A percentile compares a stretch with the other conserved stretches of the same genome.
These are phyloP conservation scores for Aspergillus versicolor DNA, from an alignment of 2,329 filamentous ascomycete genomes.

Conservation along the genomic window DNA sequence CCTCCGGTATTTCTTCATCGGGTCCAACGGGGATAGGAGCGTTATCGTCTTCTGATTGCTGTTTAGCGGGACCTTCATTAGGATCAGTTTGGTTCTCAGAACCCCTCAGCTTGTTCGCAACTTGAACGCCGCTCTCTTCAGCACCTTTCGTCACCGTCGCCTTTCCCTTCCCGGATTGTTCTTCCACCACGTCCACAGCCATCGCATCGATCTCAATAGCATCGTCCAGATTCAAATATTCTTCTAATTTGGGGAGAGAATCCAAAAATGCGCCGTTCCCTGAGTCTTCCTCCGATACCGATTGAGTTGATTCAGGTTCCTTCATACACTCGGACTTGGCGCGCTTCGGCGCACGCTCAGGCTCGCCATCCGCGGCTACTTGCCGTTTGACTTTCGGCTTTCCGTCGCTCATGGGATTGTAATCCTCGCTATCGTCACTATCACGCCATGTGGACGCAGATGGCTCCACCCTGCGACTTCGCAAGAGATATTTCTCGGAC, in stretches of 20 bases:
- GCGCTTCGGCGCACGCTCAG: neutral
- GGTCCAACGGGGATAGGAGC: too few species aligned
- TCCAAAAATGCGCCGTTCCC: neutral
- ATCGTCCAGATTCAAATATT: neutral
- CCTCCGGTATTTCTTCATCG: too few species aligned
- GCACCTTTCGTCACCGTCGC: neutral
- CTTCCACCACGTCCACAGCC: neutral
- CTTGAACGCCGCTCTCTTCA: neutral
- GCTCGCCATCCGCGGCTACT: neutral
- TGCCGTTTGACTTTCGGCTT: neutral
- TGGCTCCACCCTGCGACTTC: conserved; percentile 7
- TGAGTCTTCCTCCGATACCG: neutral
- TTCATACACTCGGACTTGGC: neutral
- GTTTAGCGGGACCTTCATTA: too few species aligned
- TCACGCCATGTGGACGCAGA: conserved; percentile 31
- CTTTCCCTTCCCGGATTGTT: neutral
- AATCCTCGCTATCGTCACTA: conserved; percentile 36
- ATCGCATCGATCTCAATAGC: neutral
- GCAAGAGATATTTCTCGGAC: conserved; percentile 13
- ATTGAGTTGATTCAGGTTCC: neutral
- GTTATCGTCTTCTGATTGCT: neutral
- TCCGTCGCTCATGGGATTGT: conserved; percentile 21
- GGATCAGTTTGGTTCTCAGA: neutral
- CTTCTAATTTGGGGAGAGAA: neutral
- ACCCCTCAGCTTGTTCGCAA: neutral